Base-by-base conservation (phyloP, 306 rosid genomes). In the Prunus fruticosa region DNA sequence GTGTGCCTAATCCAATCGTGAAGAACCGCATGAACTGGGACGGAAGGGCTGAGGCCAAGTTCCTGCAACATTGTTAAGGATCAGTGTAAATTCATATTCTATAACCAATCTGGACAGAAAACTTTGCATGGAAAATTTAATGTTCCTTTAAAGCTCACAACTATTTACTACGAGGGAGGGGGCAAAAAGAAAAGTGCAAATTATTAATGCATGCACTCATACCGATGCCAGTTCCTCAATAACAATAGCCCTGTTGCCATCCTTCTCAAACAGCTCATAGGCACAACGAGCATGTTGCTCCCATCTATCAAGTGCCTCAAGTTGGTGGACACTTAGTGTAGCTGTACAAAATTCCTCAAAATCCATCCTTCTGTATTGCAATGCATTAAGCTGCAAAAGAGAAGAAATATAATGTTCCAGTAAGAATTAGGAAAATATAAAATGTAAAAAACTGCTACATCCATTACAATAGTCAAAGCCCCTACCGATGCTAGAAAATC, bases 1-100 rank as follows among this genome's bases (percentile, higher is more conserved):
- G 90, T 88, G 85, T 89, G 98, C 84, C 98, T 80, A 77, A 93
- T 90, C 98, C 98, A 93, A 79, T 93, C 98, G 25, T 91, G 96
- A 79, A 93, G 96, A 83, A 93, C 96, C 3, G 93, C 86, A 77
- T 93, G 97, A 82, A 93, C 91, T 18, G 98, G 98, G 58, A 91
- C 96, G 11, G 96, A 82, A 61, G 97, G 97, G 71, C 98, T 86
- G 7, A 93, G 92, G 32, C 98, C 92, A 78, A 93, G 96, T 82
- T 93, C 98, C 98, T 93, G 93, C 54, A 71, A 82, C 22, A 51
- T 9, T 2, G 68, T 69, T 66, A 80, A 47, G 30, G 45, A 84
- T 88, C 78, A 84, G 84, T 73, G 68, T 50, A 7, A 51, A 56
- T 41, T 23, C 43, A 53, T 18, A 14, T 52, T 14, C 22, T 14